Base-by-base conservation (phyloP, 306 rosid species). In the Ormosia emarginata region DNA sequence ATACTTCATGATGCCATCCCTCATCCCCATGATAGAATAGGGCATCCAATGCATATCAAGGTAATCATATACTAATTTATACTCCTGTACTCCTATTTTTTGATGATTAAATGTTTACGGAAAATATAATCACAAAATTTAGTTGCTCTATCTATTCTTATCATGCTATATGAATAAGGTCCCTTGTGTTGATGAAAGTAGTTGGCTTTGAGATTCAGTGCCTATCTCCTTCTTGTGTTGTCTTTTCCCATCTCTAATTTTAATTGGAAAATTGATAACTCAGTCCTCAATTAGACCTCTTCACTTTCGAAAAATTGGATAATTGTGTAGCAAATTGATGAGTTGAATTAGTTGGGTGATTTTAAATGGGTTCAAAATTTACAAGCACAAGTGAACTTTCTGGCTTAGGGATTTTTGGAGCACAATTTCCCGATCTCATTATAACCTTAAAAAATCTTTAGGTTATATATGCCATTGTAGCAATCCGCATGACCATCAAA, bases 41-140 rank as follows among this genome's bases (percentile, higher is more conserved):
- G 96, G 30, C 96, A 91, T 85, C 97, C 97, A 67, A 86, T 91
- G 94, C 94, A 93, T 84, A 79, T 56, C 69, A 93, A 91, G 94
- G 97, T 91, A 91, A 77, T 47, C 59, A 43, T 50, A 62, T 33
- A 53, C 64, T 18, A 46, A 18, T 64, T 68, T 79, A 44, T 70
- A 34, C 55, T 8, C 66, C 24, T 15, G 59, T 15, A 36, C 30
- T 40, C 40, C 32, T 41, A 1, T 67, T 78, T 57, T 67, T 59
- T 10, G 29, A 74, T 72, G 71, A 67, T 79, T 62, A 15, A 50
- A 53, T 41, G 15, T 50, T 47, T 44, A 75, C 4, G 46, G 43
- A 32, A 32, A 47, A 44, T 44, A 33, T 57, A 33, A 17, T 53
- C 39, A 57, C 64, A 17, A 32, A 4, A 8, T 24, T 12, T 5